Base-by-base conservation (phyloP, 1,139 yeast genomes). In the Meyerozyma guilliermondii region DNA sequence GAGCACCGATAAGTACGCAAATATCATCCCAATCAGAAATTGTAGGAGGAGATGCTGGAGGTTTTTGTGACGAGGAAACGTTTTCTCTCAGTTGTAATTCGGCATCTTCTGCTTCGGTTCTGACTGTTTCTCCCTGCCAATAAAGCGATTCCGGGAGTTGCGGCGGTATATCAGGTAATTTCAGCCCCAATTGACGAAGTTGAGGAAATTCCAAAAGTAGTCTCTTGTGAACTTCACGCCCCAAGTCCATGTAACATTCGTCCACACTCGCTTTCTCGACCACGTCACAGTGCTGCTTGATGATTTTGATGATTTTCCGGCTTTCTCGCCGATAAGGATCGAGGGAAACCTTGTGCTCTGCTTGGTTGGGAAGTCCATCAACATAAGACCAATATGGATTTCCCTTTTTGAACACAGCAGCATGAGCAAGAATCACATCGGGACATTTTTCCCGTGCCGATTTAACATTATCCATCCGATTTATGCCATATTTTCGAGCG, bases 221-320 rank as follows among this genome's bases (percentile, higher is more conserved):
- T 37, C 44, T 50, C 10, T 50, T 46, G 49, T 62, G 62, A 2
- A 71, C 61, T 4, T 56, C 30, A 33, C 73, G 49, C 0, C 98
- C 96, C 35, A 92, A 61, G 61, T 92, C 97, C 50, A 92, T 54
- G 58, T 85, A 92, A 39, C 92, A 83, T 63, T 92, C 98, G 63
- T 92, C 98, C 13, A 91, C 94, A 62, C 97, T 89, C 0, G 97
- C 98, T 64, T 91, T 91, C 57, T 92, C 96, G 1, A 89, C 87
- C 36, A 74, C 53, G 50, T 81, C 87, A 58, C 88, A 83, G 40
- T 65, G 60, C 6, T 58, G 50, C 45, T 65, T 63, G 52, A 92
- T 75, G 1, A 91, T 66, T 38, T 76, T 70, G 54, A 89, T 70
- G 46, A 92, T 83, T 61, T 85, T 87, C 20, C 96, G 68, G 49